Evolutionary conservation across 345 rosid species (phyloP).

Genomic region (Draba incana): DNA sequence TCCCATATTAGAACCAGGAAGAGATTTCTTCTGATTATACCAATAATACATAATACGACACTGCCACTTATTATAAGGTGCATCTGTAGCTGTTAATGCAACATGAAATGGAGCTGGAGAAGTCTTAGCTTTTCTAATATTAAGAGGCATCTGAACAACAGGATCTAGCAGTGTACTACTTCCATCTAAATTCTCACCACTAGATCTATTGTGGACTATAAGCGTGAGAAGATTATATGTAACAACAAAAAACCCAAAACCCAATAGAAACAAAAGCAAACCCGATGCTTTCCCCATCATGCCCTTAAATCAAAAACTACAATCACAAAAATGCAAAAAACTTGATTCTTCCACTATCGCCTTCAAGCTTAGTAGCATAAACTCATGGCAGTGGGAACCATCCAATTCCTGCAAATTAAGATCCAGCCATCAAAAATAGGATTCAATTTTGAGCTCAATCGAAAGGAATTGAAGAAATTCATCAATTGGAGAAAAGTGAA

Average conservation of each 20-base stretch:
- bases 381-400: conserved; percentile 22
- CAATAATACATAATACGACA: conserved; percentile 96
- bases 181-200: conserved; percentile 44
- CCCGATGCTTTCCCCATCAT: conserved; percentile 70
- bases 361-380: conserved; percentile 9
- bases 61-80: conserved; percentile 92
- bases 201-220: conserved; percentile 51
- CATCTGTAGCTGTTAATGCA: conserved; percentile 91
- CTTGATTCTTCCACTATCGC: conserved; percentile 6
- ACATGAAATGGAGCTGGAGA: conserved; percentile 63
- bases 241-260: conserved; percentile 71
- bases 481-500: conserved; percentile 7
- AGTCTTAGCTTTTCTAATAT: conserved; percentile 46
- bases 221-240: conserved; percentile 75
- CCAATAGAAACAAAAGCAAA: conserved; percentile 59
- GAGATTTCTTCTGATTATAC: conserved; percentile 77
- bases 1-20: conserved; percentile 92
- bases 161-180: conserved; percentile 59
- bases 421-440: neutral
- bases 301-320: conserved; percentile 17
- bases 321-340: neutral
- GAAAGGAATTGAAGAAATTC: neutral
- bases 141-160: conserved; percentile 64
- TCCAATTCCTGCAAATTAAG: conserved; percentile 30
- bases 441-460: neutral